Base-by-base conservation (phyloP, 345 rosid species). In the Eucalyptus cladocalyx region DNA sequence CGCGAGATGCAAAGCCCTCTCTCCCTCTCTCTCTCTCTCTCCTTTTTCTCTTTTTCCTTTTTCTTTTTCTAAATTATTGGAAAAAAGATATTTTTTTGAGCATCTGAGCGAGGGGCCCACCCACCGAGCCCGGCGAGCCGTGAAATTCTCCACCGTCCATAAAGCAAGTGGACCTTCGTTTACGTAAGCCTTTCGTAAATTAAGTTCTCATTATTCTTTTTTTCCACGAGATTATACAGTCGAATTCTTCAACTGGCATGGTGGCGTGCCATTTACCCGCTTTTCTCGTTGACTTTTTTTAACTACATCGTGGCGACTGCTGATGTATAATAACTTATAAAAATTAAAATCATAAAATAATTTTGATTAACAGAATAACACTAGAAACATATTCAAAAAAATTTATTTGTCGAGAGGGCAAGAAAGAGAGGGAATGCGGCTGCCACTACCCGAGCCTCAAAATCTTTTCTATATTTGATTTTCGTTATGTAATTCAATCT, bases 1-100 rank as follows among this genome's bases (percentile, higher is more conserved):
- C 8, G 24, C 87, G 7, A 30, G 11, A 56, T 23, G 62, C 28
- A 56, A 24, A 48, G 34, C 26, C 12, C 83, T 37, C 83, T 21
- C 45, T 17, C 26, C 7, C 67, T 60, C 67, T 11, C 65, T 11
- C 65, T 9, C 34, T 62, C 18, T 0, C 19, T 62, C 19, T 7
- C 3, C 8, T 15, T 5, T n/a, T n/a, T 65, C 3, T 15, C 4
- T 28, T 7, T 65, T 65, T 13, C 7, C 0, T 30, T 9, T 19
- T 19, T 9, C 3, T 5, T 18, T 30, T 14, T 0, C 32, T 30
- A 13, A 30, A 34, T 18, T 72, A 18, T 72, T 19, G 26, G 11
- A 67, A 67, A 67, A 62, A 62, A 60, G 8, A 62, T 6, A 62
- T 62, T 62, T 62, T 30, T 30, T 30, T 53, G 1, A 72, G 81